phyloP scores from a whole-genome alignment of 2,329 filamentous ascomycete genomes.

The Botrytis paeoniae region DNA sequence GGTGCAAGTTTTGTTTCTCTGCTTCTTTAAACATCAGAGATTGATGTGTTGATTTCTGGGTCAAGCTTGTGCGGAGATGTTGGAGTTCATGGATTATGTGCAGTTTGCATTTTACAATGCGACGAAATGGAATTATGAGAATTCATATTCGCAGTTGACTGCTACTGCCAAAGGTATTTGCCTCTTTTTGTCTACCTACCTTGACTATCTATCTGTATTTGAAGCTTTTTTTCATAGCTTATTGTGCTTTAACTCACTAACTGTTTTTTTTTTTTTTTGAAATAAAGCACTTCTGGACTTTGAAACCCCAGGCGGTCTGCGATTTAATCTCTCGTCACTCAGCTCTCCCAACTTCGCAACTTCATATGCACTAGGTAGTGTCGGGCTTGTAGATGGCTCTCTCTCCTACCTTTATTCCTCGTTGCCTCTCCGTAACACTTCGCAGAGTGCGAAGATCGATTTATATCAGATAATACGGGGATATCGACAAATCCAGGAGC shows the following conservation, averaged over 20 bases:
- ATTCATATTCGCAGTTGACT: slow-evolving; percentile 85
- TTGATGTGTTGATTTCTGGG: slow-evolving; percentile 8
- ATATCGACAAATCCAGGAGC: slow-evolving; percentile 73
- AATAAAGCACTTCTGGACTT: slow-evolving; percentile 78
- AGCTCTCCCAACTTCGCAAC: slow-evolving; percentile 92
- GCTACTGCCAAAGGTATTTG: slow-evolving; percentile 71
- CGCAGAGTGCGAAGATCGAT: slow-evolving; percentile 70
- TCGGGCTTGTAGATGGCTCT: slow-evolving; percentile 93
- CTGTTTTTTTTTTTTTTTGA: too few species aligned
- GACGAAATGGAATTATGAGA: slow-evolving; percentile 86
- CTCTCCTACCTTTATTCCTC: slow-evolving; percentile 95
- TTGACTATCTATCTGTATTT: slow-evolving; percentile 21
- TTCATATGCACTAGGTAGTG: slow-evolving; percentile 84
- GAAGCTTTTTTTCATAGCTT: slow-evolving; percentile 14
- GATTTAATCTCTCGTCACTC: slow-evolving; percentile 84
- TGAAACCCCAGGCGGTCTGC: slow-evolving; percentile 76
- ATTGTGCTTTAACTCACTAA: slow-evolving; percentile 25
- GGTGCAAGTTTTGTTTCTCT: not conserved
- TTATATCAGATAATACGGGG: slow-evolving; percentile 76
- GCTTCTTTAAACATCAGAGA: not conserved
- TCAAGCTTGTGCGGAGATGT: slow-evolving; percentile 54
- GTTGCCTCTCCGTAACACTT: slow-evolving; percentile 66
- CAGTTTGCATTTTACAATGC: slow-evolving; percentile 85
- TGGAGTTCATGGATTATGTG: slow-evolving; percentile 97
- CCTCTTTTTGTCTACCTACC: not conserved